A percentile compares a stretch with the other conserved stretches of the same genome.
Evolutionary conservation across 78 protist species (phyloP).

Genomic region (Chrysochromulina parva): DNA sequence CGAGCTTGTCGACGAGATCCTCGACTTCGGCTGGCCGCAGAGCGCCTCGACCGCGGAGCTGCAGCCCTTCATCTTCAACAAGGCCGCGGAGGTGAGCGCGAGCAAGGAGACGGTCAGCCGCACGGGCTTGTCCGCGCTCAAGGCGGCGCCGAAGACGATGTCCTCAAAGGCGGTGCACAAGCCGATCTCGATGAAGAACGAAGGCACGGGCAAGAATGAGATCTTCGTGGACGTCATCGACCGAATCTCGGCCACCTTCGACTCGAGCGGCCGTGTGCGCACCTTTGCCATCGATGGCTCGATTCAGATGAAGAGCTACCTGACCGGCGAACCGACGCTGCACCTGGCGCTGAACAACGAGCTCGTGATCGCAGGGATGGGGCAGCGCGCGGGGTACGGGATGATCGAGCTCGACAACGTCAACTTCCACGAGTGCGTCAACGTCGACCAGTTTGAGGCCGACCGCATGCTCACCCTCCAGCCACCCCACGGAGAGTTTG

Average conservation of each 20-base stretch:
- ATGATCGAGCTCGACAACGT: constrained; percentile 52
- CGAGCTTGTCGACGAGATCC: constrained; percentile 87
- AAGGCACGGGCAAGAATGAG: constrained; percentile 49
- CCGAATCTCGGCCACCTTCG: constrained; percentile 62
- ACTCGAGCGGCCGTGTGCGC: constrained; percentile 62
- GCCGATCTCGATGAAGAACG: neutral
- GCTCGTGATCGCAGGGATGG: constrained; percentile 43
- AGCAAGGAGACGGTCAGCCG: neutral
- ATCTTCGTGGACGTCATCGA: constrained; percentile 82
- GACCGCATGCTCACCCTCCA: constrained; percentile 23
- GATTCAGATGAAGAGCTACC: constrained; percentile 79
- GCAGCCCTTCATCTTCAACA: constrained; percentile 69
- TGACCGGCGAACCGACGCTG: constrained; percentile 77
- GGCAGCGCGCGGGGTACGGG: neutral
- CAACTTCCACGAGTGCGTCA: constrained; percentile 70
- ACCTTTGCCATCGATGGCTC: constrained; percentile 78
- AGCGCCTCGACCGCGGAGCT: constrained; percentile 76
- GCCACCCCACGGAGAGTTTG: constrained; percentile 66
- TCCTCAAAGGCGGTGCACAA: neutral
- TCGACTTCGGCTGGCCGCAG: constrained; percentile 83
- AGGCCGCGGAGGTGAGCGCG: constrained; percentile 29
- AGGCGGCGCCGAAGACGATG: constrained; percentile 9
- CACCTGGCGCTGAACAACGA: constrained; percentile 79
- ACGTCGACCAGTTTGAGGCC: constrained; percentile 35
- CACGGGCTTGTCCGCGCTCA: neutral